These are phyloP conservation scores for Solanum neorickii DNA, from an alignment of 257 asterid genomes.

Conservation along the genomic window DNA sequence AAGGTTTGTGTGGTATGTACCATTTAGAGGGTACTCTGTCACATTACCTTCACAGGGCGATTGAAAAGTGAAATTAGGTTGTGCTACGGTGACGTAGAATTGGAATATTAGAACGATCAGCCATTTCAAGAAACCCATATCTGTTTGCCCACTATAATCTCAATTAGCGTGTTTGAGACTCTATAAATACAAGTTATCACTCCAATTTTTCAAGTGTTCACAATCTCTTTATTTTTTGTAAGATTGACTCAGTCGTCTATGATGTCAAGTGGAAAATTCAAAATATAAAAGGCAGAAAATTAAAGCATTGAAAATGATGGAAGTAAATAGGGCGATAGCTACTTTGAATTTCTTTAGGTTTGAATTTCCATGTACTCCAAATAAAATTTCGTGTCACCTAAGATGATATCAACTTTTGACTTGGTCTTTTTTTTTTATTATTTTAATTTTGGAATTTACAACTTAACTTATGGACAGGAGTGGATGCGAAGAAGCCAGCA, in stretches of 20 bases:
- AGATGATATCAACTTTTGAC: background rate
- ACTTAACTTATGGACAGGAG: background rate
- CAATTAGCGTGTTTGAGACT: background rate
- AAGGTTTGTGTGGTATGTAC: conserved; percentile 14
- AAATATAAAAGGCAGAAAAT: background rate
- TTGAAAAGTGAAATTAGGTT: background rate
- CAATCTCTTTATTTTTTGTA: background rate
- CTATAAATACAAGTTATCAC: background rate
- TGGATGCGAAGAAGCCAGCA: background rate
- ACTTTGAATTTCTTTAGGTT: background rate
- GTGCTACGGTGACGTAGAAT: background rate
- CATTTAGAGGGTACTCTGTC: conserved; percentile 2
- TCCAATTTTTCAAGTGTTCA: background rate
- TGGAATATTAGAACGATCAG: background rate
- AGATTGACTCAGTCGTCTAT: background rate
- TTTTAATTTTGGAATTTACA: background rate
- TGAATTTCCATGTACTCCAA: background rate
- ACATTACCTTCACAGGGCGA: background rate
- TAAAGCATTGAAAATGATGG: background rate
- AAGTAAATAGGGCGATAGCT: background rate
- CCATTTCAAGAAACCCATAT: background rate
- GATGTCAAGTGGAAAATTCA: background rate
- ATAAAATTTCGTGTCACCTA: background rate
- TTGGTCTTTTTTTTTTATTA: too few relatives aligned
- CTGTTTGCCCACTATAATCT: background rate